These are phyloP conservation scores for Toxoplasma gondii DNA, from an alignment of 169 alveolate species.

Conservation along the genomic window DNA sequence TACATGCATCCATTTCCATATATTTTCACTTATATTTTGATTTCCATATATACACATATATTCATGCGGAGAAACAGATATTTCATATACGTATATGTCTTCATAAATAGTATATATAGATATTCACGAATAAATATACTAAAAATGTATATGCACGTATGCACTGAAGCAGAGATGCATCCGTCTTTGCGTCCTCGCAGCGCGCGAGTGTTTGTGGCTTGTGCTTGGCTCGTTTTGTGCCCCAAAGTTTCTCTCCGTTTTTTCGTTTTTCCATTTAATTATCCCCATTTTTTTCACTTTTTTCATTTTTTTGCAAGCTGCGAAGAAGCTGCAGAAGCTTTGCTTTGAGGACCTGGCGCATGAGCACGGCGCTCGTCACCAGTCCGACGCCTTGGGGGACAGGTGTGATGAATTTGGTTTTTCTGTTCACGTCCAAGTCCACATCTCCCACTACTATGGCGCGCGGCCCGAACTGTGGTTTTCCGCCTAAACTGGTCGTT, in stretches of 20 bases:
- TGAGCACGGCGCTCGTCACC: background rate
- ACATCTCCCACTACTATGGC: background rate
- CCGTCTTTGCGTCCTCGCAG: too few relatives aligned
- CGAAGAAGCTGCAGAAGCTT: background rate
- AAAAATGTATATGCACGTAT: background rate
- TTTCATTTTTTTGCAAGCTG: background rate
- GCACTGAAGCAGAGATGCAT: background rate
- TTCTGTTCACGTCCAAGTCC: background rate
- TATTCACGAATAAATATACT: too few relatives aligned
- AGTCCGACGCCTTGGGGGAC: background rate
- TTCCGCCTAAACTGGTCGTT: too few relatives aligned
- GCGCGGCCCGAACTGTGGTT: too few relatives aligned
- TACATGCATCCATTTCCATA: too few relatives aligned
- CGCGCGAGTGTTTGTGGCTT: too few relatives aligned
- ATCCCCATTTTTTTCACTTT: background rate
- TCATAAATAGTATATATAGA: too few relatives aligned
- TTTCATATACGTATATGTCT: background rate
- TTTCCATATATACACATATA: background rate
- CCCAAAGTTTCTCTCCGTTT: too few relatives aligned
- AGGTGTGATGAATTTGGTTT: background rate
- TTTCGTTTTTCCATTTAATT: background rate
- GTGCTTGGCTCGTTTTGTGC: too few relatives aligned
- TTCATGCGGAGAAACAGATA: background rate
- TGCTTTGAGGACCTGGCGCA: background rate
- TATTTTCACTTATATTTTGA: too few relatives aligned